A percentile compares a stretch with the other conserved stretches of the same genome.
These are phyloP conservation scores for Bruguiera sexangula DNA, from an alignment of 345 rosid species.

Conservation along the genomic window DNA sequence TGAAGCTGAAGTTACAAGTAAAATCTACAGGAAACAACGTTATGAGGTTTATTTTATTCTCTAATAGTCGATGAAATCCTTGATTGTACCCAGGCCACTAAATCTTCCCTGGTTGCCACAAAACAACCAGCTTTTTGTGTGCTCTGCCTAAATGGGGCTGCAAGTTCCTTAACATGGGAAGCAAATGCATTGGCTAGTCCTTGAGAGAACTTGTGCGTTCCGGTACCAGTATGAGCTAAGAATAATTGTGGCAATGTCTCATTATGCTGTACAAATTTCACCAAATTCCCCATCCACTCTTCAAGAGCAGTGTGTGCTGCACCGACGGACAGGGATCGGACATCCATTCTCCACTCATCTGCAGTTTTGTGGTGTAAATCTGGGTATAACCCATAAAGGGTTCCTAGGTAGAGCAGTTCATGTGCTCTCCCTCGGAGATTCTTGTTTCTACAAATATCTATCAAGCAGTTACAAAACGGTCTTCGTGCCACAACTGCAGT, in stretches of 20 bases:
- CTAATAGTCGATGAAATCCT: constrained; percentile 36
- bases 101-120: constrained; percentile 73
- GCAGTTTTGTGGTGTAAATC: constrained; percentile 64
- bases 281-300: constrained; percentile 80
- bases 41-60: constrained; percentile 16
- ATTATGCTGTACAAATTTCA: constrained; percentile 49
- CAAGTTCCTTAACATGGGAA: constrained; percentile 53
- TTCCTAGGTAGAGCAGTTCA: constrained; percentile 86
- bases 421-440: constrained; percentile 59
- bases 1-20: background rate
- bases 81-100: constrained; percentile 68
- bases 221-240: constrained; percentile 74
- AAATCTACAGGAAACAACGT: constrained; percentile 5
- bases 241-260: constrained; percentile 71
- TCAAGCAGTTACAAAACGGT: constrained; percentile 87
- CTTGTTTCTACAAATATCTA: constrained; percentile 67
- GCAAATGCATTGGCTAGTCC: constrained; percentile 77
- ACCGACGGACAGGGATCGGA: constrained; percentile 75
- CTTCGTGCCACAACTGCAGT: constrained; percentile 68
- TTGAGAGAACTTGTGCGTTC: constrained; percentile 77
- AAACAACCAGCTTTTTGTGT: constrained; percentile 61
- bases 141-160: constrained; percentile 69
- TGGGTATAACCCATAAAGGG: constrained; percentile 68
- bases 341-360: constrained; percentile 81
- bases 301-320: constrained; percentile 88